Base-by-base conservation (phyloP, 208 protist genomes). In the Leishmania aethiopica region DNA sequence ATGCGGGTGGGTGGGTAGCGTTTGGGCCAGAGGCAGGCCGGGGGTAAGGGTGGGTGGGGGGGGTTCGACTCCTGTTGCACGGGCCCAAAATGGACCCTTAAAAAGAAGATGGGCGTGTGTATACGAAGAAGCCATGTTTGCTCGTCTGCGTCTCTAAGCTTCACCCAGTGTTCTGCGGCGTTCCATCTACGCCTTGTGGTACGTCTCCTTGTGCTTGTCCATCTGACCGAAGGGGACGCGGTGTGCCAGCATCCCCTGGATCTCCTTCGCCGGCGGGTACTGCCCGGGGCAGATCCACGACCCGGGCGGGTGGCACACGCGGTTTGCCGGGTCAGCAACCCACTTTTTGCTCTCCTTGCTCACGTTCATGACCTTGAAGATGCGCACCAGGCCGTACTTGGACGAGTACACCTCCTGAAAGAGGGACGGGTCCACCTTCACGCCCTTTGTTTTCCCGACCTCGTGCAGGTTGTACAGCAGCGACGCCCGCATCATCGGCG, bases 321-420 rank as follows among this genome's bases (percentile, higher is more conserved):
- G 82, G 77, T 91, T 85, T 28, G 77, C 80, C 42, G 90, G 88
- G 83, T 95, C 79, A 10, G 90, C 90, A 11, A 95, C 45, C 89
- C 90, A 95, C 72, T 51, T 57, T 77, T 91, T 91, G 81, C 89
- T 93, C 77, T 92, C 89, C 51, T 62, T n/a, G 76, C 89, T 93
- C 40, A 95, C 92, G 66, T 97, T 92, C 83, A 96, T 92, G 40
- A 99, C 98, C 84, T 96, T 97, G 92, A 99, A 99, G 79, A 99
- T 98, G 82, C 99, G 92, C 60, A 99, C 98, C 42, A 99, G 91
- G 87, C 98, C 99, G 89, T 99, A 96, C 37, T 93, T 77, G 25
- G 99, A 98, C 2, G 96, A 98, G 92, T 97, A 99, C 28, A 95
- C 97, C 59, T 98, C 90, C 72, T 98, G 85, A 59, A 96, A 95